Conservation (phyloP, 495 filamentous ascomycete genomes). For the Aspergillus avenaceus region DNA sequence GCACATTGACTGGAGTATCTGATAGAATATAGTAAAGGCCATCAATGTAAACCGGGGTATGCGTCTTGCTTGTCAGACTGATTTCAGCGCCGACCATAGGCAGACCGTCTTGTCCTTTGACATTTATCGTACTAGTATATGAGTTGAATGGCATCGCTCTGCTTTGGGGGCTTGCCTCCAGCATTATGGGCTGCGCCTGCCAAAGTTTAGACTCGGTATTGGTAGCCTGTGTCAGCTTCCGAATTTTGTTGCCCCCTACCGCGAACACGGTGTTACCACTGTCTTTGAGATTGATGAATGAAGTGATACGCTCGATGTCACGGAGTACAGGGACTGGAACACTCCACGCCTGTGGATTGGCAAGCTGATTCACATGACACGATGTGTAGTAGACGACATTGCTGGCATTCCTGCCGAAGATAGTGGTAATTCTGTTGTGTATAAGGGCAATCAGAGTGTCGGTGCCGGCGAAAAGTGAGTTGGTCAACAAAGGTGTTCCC, state of each 20-base stretch:
- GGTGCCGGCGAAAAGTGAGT: background rate
- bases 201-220: background rate
- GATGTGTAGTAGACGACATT: slow-evolving; percentile 1
- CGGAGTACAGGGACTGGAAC: background rate
- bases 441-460: background rate
- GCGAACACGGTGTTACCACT: slow-evolving; percentile 6
- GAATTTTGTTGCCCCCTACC: background rate
- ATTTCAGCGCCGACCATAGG: background rate
- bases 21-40: slow-evolving; percentile 6
- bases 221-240: background rate
- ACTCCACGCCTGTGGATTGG: background rate
- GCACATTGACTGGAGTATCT: background rate
- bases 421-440: background rate
- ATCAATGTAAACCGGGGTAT: slow-evolving; percentile 3
- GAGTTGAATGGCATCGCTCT: background rate
- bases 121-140: background rate
- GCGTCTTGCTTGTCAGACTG: background rate
- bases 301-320: background rate
- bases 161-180: background rate
- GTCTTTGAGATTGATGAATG: slow-evolving; percentile 1
- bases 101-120: background rate
- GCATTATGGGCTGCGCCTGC: background rate
- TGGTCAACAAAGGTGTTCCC: background rate
- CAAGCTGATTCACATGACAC: background rate
- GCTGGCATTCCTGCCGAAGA: background rate